Evolutionary conservation across 1,284 basidiomycete genomes (phyloP).

Genomic region (Ganoderma lucidum): DNA sequence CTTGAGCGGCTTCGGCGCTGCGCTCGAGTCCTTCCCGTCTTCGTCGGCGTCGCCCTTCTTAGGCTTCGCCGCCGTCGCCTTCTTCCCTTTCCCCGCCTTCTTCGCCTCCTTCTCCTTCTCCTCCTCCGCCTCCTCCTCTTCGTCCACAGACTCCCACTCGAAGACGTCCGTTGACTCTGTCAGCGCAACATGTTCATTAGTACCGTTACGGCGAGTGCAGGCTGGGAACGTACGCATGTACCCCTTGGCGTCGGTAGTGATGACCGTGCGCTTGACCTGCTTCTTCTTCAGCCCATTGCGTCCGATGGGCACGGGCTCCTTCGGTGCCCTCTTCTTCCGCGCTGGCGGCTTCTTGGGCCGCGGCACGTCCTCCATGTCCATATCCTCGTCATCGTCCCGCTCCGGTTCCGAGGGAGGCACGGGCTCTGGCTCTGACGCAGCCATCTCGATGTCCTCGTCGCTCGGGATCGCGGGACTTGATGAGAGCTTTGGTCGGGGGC

Average conservation of each 20-base stretch:
- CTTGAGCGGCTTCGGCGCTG: slow-evolving; percentile 33
- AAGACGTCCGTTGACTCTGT: slow-evolving; percentile 81
- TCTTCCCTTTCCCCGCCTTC: slow-evolving; percentile 42
- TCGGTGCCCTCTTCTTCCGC: slow-evolving; percentile 59
- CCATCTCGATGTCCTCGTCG: slow-evolving; percentile 50
- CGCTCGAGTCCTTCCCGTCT: slow-evolving; percentile 20
- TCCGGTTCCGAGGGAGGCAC: slow-evolving; percentile 37
- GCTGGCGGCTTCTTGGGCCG: slow-evolving; percentile 55
- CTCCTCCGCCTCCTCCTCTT: slow-evolving; percentile 46
- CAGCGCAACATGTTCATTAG: neutral
- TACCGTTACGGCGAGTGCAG: neutral
- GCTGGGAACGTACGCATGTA: slow-evolving; percentile 65
- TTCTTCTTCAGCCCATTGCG: slow-evolving; percentile 78
- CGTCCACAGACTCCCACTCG: slow-evolving; percentile 79
- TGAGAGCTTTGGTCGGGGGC: slow-evolving; percentile 9
- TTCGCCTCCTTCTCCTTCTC: slow-evolving; percentile 41
- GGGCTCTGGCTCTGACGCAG: slow-evolving; percentile 22
- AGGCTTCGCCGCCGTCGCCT: slow-evolving; percentile 28
- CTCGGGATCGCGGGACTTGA: slow-evolving; percentile 2
- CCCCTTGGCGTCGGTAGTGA: slow-evolving; percentile 66
- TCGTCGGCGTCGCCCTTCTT: slow-evolving; percentile 45
- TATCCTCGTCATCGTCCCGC: slow-evolving; percentile 32
- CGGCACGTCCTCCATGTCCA: slow-evolving; percentile 43
- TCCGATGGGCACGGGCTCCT: slow-evolving; percentile 71
- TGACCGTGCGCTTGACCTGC: slow-evolving; percentile 65